Conservation (phyloP, 2,329 filamentous ascomycete genomes). For the Paramyrothecium sp. region DNA sequence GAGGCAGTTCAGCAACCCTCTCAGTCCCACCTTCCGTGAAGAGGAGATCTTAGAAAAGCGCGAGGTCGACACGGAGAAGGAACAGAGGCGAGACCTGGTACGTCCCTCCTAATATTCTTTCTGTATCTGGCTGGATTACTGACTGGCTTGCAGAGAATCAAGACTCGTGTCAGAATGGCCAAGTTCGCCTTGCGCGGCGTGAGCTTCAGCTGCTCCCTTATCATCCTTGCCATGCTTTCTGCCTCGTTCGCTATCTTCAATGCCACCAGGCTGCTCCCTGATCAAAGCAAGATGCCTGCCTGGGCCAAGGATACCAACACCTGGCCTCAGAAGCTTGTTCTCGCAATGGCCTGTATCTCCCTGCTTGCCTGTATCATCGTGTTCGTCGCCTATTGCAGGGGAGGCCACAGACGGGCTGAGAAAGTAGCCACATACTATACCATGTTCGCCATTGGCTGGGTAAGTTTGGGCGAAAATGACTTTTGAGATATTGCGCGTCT, state of each 20-base stretch:
- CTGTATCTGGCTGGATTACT: background rate
- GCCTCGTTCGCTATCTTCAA: slow-evolving; percentile 93
- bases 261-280: slow-evolving; percentile 71
- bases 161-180: slow-evolving; percentile 84
- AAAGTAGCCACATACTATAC: slow-evolving; percentile 96
- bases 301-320: slow-evolving; percentile 79
- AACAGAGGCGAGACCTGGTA: slow-evolving; percentile 87
- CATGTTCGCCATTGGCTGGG: slow-evolving; percentile 84
- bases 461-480: slow-evolving; percentile 16
- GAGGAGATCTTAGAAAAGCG: slow-evolving; percentile 84
- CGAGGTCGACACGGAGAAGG: slow-evolving; percentile 77
- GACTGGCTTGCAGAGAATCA: slow-evolving; percentile 70
- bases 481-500: background rate
- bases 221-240: slow-evolving; percentile 86
- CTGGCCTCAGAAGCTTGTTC: slow-evolving; percentile 87
- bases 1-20: slow-evolving; percentile 68
- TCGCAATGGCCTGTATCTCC: slow-evolving; percentile 77
- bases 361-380: slow-evolving; percentile 76
- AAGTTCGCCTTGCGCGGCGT: slow-evolving; percentile 94
- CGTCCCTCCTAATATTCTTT: slow-evolving; percentile 32
- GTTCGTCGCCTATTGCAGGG: slow-evolving; percentile 82
- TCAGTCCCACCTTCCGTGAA: slow-evolving; percentile 90
- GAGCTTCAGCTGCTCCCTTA: slow-evolving; percentile 95
- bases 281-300: slow-evolving; percentile 76
- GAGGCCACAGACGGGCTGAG: slow-evolving; percentile 84